Evolutionary conservation across 176 grass and related monocot genomes (phyloP).

Genomic region (Aegilops sharonensis): DNA sequence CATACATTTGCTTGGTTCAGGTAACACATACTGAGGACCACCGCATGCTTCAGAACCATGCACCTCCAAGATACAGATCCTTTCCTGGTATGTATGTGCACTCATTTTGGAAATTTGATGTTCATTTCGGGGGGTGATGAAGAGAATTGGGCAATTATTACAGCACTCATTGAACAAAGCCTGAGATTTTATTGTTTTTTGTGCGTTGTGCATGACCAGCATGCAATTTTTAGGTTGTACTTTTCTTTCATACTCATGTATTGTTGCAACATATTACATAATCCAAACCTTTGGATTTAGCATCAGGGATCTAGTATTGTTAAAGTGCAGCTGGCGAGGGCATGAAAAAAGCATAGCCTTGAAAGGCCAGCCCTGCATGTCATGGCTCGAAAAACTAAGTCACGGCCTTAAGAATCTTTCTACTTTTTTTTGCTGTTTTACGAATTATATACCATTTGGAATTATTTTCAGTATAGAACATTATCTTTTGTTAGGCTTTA

Average conservation of each 20-base stretch:
- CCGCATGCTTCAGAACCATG: constrained; percentile 44
- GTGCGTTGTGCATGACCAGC: neutral
- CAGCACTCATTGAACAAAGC: neutral
- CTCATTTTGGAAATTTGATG: constrained; percentile 11
- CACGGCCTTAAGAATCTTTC: neutral
- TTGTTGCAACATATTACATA: neutral
- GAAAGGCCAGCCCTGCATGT: neutral
- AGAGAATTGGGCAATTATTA: neutral
- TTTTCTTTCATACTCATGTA: neutral
- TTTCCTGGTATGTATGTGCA: constrained; percentile 61
- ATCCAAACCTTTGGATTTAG: neutral
- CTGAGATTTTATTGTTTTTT: neutral
- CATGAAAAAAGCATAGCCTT: neutral
- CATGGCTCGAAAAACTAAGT: neutral
- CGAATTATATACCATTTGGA: neutral
- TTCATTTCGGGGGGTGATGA: constrained; percentile 1
- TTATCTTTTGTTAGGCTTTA: neutral
- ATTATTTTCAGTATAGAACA: neutral
- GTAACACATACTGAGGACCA: constrained; percentile 52
- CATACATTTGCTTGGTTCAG: constrained; percentile 48
- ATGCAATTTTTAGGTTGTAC: neutral
- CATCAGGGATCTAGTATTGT: neutral
- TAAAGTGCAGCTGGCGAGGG: neutral
- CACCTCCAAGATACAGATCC: constrained; percentile 56
- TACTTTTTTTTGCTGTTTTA: neutral